A percentile compares a stretch with the other conserved stretches of the same genome.
Conservation (phyloP, 2,329 filamentous ascomycete species). For the Scleromitrula shiraiana region DNA sequence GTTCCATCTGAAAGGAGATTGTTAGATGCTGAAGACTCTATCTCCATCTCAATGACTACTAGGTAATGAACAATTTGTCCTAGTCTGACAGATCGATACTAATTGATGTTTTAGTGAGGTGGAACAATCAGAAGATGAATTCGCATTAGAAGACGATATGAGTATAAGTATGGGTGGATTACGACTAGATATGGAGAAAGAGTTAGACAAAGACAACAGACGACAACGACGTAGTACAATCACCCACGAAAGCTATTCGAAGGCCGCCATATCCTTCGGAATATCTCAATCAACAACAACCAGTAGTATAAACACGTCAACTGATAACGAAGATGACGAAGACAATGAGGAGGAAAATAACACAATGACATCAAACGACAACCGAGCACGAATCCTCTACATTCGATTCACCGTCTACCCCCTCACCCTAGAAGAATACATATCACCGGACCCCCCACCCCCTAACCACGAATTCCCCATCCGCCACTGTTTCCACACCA, state of each 20-base stretch:
- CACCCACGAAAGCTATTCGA: background rate
- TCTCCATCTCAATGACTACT: background rate
- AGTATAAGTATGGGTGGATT: background rate
- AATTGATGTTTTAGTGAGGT: background rate
- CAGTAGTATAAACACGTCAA: background rate
- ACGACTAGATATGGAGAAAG: constrained; percentile 5
- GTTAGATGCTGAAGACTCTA: background rate
- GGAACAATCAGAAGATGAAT: background rate
- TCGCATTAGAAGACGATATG: background rate
- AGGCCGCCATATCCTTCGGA: background rate
- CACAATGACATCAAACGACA: background rate
- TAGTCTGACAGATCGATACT: background rate
- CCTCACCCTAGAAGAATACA: constrained; percentile 51
- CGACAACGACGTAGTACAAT: background rate
- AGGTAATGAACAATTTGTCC: background rate
- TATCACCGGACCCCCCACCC: constrained; percentile 34
- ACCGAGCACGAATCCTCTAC: constrained; percentile 21
- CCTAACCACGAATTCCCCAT: constrained; percentile 11
- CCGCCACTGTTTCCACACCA: constrained; percentile 54
- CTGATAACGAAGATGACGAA: background rate
- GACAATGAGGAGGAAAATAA: background rate
- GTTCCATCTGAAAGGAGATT: constrained; percentile 21
- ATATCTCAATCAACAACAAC: background rate
- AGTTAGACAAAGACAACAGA: constrained; percentile 2
- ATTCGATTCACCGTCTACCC: constrained; percentile 54